Conservation (phyloP, 1,284 basidiomycete genomes). For the Pterula multifida region DNA sequence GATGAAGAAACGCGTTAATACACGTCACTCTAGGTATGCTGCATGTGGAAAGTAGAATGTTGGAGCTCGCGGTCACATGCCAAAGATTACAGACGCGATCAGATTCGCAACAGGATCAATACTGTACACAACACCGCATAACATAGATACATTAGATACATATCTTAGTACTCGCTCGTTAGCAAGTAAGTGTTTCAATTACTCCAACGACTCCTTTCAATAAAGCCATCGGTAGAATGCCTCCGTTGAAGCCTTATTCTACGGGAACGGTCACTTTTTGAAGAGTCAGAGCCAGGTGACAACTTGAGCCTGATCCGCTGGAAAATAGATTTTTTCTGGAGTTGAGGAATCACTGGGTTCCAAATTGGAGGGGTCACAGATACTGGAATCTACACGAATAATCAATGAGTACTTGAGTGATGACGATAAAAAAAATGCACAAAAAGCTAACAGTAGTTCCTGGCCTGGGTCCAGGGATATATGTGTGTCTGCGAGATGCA, state of each 20-base stretch:
- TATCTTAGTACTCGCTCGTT: constrained; percentile 4
- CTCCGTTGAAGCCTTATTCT: constrained; percentile 25
- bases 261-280: constrained; percentile 18
- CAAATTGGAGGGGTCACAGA: background rate
- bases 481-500: background rate
- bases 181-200: constrained; percentile 5
- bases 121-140: background rate
- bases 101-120: background rate
- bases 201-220: constrained; percentile 4
- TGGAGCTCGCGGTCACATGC: background rate
- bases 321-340: constrained; percentile 36
- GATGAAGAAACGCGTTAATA: background rate
- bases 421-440: too few relatives aligned
- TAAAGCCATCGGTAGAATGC: constrained; percentile 26
- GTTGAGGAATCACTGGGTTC: background rate
- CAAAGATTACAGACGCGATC: background rate
- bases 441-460: too few relatives aligned
- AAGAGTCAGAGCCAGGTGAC: constrained; percentile 23
- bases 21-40: background rate
- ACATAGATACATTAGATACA: background rate
- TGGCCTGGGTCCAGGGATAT: background rate
- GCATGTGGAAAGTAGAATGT: background rate
- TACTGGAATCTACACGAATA: background rate
- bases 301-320: constrained; percentile 31
- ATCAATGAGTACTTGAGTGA: too few relatives aligned